Evolutionary conservation across 345 rosid genomes (phyloP), one percentile per base, ranked within the genome.

Genomic region (Turritis glabra): DNA sequence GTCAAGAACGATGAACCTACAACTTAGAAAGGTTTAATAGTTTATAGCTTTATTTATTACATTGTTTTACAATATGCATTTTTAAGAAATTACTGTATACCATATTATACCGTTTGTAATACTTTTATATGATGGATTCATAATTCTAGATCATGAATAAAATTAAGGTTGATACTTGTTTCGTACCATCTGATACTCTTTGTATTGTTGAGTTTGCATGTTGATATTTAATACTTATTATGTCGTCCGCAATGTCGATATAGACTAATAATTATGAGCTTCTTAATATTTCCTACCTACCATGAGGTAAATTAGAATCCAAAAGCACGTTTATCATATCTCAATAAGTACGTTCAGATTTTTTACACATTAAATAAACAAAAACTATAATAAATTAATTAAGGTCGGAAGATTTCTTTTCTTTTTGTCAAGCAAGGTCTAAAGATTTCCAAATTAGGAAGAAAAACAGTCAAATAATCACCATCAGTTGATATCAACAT

Each of bases 1-100:
- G 37, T 69, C 67, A 55, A 55, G 65, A 77, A 61, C 32, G 57
- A 63, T 14, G 82, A 77, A 51, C 79, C 76, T 44, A 79, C 72
- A 57, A 55, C 76, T 25, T 88, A 82, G 71, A 32, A 17, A 1
- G 22, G 3, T 50, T 5, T 3, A 8, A 25, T 69, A 44, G 37
- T 47, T 77, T 56, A 22, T 64, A 64, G 76, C 46, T 55, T 55
- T 33, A 64, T 64, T 64, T 46, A 46, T 19, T 70, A 63, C 67
- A 37, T 47, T 71, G 26, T 29, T 33, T 64, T 50, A 48, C 30
- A 0, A 40, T 72, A 56, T 54, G 53, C 26, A 71, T 53, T 53
- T 47, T 75, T 64, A 10, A 0, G n/a, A 43, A 8, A 64, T 61
- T 76, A 62, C 33, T 37, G 13, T 57, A 38, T 19, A 21, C 8